Evolutionary conservation across 371 early-diverging fungal genomes (phyloP), one percentile per base, ranked within the genome.

Genomic region (Mucor lusitanicus): DNA sequence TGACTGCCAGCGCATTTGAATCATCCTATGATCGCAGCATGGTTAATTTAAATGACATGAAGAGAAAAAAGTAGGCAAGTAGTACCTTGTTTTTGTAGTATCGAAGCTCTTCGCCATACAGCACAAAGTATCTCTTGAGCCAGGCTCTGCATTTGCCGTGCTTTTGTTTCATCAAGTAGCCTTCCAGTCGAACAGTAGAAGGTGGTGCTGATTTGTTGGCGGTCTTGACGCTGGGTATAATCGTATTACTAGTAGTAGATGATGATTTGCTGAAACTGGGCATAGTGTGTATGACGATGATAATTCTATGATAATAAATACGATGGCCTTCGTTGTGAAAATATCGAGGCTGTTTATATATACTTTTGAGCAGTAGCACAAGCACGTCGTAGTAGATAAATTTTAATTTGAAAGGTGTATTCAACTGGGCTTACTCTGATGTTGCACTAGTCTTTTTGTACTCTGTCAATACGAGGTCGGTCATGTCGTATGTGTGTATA

Each of bases 131-230:
- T 33, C 74, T 35, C 30, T 64, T 69, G 3, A 61, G 19, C 70
- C 70, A 74, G 17, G 64, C 46, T 59, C 64, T 77, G 28, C 71
- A 74, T 50, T 74, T 68, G 46, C 82, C 79, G 61, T 81, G 82
- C 25, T 74, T 68, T 64, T 81, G 82, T 65, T 81, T 81, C 63
- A 71, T 64, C 21, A 81, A 59, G 67, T 74, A 81, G 11, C 82
- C 82, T 59, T 73, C 59, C 7, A 69, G 21, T 53, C 42, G 55
- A 42, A 64, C 28, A 13, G 53, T 50, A n/a, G 72, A 33, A 6
- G 69, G 56, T 7, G 69, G 54, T 7, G 1, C 4, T n/a, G 64
- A 48, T 42, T 64, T 61, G 37, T 58, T 61, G 21, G 65, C 53
- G 15, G 11, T 28, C 44, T 72, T 72, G 4, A 72, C 65, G 28